phyloP scores from a whole-genome alignment of 2,329 filamentous ascomycete genomes.

The Karstenula rhodostoma region DNA sequence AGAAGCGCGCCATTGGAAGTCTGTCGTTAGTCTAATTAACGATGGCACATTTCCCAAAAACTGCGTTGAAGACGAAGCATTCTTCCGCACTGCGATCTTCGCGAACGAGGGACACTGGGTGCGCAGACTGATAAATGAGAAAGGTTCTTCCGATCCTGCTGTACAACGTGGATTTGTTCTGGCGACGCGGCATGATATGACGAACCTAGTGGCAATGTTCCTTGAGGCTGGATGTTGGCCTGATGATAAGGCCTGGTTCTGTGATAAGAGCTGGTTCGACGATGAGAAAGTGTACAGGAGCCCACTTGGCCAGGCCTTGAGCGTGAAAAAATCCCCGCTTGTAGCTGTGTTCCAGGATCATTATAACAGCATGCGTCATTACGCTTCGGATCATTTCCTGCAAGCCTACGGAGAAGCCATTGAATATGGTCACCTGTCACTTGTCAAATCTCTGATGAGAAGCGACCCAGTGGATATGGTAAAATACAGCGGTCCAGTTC shows the following conservation, averaged over 20 bases:
- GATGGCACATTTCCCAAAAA: no score
- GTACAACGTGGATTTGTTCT: background rate
- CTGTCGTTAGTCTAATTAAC: no score
- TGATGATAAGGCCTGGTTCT: background rate
- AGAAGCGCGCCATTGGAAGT: no score
- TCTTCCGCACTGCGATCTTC: no score
- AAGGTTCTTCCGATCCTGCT: background rate
- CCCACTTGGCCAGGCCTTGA: background rate
- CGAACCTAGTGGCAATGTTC: background rate
- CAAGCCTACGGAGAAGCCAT: background rate
- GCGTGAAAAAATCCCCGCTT: background rate
- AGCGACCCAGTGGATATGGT: background rate
- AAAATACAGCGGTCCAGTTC: no score
- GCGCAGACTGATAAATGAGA: background rate
- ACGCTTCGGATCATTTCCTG: background rate
- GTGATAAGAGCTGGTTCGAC: no score
- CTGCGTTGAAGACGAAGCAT: no score
- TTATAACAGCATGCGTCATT: background rate
- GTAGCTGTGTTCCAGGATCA: background rate
- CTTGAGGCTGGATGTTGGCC: background rate
- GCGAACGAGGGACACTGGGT: background rate
- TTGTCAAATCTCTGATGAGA: background rate
- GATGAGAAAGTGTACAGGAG: background rate
- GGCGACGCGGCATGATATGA: background rate
- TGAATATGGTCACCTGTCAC: background rate